phyloP scores from a whole-genome alignment of 768 basidiomycete genomes.

The Rhodotorula babjevae region DNA sequence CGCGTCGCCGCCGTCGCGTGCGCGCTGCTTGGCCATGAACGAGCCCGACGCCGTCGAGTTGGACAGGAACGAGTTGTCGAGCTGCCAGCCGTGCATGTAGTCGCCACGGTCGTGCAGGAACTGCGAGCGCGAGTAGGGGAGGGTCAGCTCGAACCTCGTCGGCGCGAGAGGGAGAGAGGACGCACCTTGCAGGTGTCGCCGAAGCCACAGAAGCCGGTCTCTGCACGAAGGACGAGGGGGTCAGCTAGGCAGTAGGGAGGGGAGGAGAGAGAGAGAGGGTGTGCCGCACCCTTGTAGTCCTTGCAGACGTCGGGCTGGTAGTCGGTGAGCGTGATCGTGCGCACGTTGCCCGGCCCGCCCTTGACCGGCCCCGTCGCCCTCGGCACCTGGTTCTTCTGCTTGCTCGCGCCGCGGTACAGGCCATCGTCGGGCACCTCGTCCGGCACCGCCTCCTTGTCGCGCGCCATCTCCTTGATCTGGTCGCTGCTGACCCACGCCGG shows the following conservation, averaged over 20 bases:
- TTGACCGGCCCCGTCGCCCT: conserved; percentile 77
- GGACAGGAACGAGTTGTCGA: conserved; percentile 62
- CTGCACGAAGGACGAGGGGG: conserved; percentile 50
- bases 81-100: conserved; percentile 94
- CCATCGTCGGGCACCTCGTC: conserved; percentile 70
- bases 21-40: conserved; percentile 63
- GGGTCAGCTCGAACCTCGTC: not conserved
- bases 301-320: conserved; percentile 99
- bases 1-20: conserved; percentile 52
- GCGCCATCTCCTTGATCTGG: conserved; percentile 63
- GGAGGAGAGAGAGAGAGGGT: not conserved
- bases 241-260: conserved; percentile 6
- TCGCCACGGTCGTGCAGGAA: conserved; percentile 93
- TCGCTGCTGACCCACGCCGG: conserved; percentile 71
- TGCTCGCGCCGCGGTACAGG: conserved; percentile 78
- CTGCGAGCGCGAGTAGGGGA: not conserved
- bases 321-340: conserved; percentile 90
- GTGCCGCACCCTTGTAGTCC: conserved; percentile 84
- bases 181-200: conserved; percentile 86
- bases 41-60: conserved; percentile 52
- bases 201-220: conserved; percentile 98
- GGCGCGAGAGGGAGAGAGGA: not conserved
- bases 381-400: conserved; percentile 68
- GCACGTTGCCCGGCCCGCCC: conserved; percentile 66
- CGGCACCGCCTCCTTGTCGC: conserved; percentile 55